Evolutionary conservation across 306 rosid species (phyloP).

Genomic region (Psophocarpus tetragonolobus): DNA sequence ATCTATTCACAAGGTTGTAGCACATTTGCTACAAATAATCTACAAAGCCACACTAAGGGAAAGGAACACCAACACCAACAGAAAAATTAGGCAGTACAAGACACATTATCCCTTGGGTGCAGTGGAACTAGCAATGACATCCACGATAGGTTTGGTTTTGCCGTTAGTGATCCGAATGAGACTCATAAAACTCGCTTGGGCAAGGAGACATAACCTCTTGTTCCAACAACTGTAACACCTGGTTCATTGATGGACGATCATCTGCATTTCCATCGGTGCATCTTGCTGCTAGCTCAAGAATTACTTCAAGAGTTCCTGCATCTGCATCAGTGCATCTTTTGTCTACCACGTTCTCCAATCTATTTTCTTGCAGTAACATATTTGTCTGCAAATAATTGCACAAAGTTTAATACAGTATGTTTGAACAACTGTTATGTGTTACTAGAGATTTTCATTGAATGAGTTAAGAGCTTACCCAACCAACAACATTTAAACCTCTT

Average conservation of each 20-base stretch:
- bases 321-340: constrained; percentile 70
- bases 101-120: neutral
- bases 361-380: constrained; percentile 66
- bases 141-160: neutral
- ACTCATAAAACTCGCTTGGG: constrained; percentile 80
- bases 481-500: constrained; percentile 89
- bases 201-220: constrained; percentile 88
- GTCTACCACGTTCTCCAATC: constrained; percentile 74
- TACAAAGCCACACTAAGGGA: constrained; percentile 44
- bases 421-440: neutral
- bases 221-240: constrained; percentile 82
- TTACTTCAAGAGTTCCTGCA: constrained; percentile 67
- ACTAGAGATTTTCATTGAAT: neutral
- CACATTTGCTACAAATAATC: constrained; percentile 30
- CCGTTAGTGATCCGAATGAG: constrained; percentile 69
- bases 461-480: constrained; percentile 82
- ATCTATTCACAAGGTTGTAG: constrained; percentile 36
- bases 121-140: constrained; percentile 9
- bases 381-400: constrained; percentile 59
- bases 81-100: constrained; percentile 13
- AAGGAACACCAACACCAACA: constrained; percentile 23
- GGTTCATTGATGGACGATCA: constrained; percentile 83
- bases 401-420: neutral
- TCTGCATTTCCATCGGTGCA: constrained; percentile 88
- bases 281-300: constrained; percentile 79